A percentile compares a stretch with the other conserved stretches of the same genome.
phyloP scores from a whole-genome alignment of 2,329 filamentous ascomycete genomes.

The Waltergamsia citrina region DNA sequence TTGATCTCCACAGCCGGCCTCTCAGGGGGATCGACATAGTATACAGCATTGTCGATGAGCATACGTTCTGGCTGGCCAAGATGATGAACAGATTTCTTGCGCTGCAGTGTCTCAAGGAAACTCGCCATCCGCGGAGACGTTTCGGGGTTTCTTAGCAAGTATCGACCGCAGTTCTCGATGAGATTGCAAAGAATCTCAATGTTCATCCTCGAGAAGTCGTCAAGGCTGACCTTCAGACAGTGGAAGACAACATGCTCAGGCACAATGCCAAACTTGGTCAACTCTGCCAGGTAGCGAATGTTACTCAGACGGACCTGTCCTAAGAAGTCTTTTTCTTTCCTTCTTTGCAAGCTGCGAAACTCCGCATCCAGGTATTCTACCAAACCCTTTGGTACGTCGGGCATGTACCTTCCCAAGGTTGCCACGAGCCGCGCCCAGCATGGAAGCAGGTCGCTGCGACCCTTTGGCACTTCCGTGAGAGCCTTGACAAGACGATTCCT shows the following conservation, averaged over 20 bases:
- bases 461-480: slow-evolving; percentile 89
- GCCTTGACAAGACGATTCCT: slow-evolving; percentile 90
- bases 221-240: slow-evolving; percentile 92
- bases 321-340: slow-evolving; percentile 95
- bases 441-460: slow-evolving; percentile 81
- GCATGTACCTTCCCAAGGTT: slow-evolving; percentile 87
- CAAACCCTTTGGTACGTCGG: slow-evolving; percentile 84
- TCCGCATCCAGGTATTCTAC: slow-evolving; percentile 92
- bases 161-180: slow-evolving; percentile 91
- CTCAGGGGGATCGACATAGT: slow-evolving; percentile 94
- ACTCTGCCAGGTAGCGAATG: slow-evolving; percentile 91
- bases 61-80: slow-evolving; percentile 94
- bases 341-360: slow-evolving; percentile 89
- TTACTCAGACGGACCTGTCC: slow-evolving; percentile 90
- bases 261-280: slow-evolving; percentile 97
- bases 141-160: slow-evolving; percentile 83
- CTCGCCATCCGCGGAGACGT: slow-evolving; percentile 88
- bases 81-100: slow-evolving; percentile 93
- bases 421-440: slow-evolving; percentile 89
- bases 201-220: slow-evolving; percentile 98
- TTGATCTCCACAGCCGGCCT: slow-evolving; percentile 93
- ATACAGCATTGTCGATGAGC: slow-evolving; percentile 96
- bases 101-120: slow-evolving; percentile 87
- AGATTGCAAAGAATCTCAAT: slow-evolving; percentile 97
- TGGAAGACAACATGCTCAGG: slow-evolving; percentile 99